Evolutionary conservation across 2,329 filamentous ascomycete genomes (phyloP), one percentile per base, ranked within the genome.

Genomic region (Apiospora aurea): DNA sequence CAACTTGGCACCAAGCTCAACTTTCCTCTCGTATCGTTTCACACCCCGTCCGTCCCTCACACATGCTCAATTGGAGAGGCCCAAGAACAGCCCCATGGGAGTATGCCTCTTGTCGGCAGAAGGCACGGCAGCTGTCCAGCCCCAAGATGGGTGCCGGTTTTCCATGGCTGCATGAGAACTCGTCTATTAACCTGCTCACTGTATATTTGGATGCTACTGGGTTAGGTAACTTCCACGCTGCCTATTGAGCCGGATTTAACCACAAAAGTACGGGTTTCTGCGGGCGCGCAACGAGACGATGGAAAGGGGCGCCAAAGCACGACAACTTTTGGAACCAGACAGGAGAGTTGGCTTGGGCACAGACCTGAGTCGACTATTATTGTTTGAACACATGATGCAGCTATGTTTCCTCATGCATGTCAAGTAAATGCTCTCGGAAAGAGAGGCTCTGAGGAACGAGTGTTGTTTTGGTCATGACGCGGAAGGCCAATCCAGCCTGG

Each of bases 191-290:
- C 16, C 2, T 61, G 53, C 26, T 38, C 34, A 29, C 18, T 64
- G 18, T 41, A 4, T 41, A n/a, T 18, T 11, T 41, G 34, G 18
- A 21, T 61, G 16, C 26, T 61, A 61, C 53, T 61, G 53, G 53
- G 53, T 61, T 61, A 61, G 53, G 53, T 61, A 61, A 61, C 29
- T 61, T 61, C 18, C 10, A 21, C 13, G 29, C 7, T 11, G 2
- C 53, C 51, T 8, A 38, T 61, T 61, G 29, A 61, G 53, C 53
- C 53, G 53, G 18, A 21, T 61, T 61, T 38, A 61, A 38, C 53
- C 53, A 61, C 18, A 13, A 61, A 21, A 21, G 16, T 21, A 21
- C 53, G 53, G 53, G 16, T 61, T 61, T 61, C 53, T 11, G 21
- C 51, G 51, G 51, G 26, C 51, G 51, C 13, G 51, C 26, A 57